A percentile compares a stretch with the other conserved stretches of the same genome.
These are phyloP conservation scores for Rhodotorula sp. DNA, from an alignment of 1,284 basidiomycete species.

Conservation along the genomic window DNA sequence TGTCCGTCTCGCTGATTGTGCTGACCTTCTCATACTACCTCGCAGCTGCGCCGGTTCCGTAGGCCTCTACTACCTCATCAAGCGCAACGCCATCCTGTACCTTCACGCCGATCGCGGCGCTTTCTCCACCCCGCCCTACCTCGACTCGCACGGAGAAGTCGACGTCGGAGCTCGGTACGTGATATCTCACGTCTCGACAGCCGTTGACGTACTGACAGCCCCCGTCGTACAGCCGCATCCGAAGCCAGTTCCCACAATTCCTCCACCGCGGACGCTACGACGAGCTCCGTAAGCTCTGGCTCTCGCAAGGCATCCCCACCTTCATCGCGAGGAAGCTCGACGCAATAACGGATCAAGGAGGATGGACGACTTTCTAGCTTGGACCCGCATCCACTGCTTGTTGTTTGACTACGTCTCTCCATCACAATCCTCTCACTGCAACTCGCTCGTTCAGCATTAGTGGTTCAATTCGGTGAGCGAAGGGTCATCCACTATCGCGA, in stretches of 20 bases:
- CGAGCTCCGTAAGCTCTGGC: conserved; percentile 85
- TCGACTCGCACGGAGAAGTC: conserved; percentile 92
- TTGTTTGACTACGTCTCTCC: not conserved
- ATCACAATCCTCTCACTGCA: not conserved
- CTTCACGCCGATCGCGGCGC: conserved; percentile 85
- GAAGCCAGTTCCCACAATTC: conserved; percentile 73
- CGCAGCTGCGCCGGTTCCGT: conserved; percentile 81
- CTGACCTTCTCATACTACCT: conserved; percentile 18
- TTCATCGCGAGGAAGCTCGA: conserved; percentile 87
- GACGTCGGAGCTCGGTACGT: conserved; percentile 85
- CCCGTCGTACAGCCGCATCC: conserved; percentile 56
- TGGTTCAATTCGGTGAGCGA: not conserved
- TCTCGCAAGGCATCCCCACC: conserved; percentile 85
- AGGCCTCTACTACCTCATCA: conserved; percentile 88
- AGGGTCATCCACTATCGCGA: not conserved
- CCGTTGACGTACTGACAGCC: not conserved
- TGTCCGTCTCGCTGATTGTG: no score
- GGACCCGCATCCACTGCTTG: not conserved
- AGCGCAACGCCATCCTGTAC: conserved; percentile 88
- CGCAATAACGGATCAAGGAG: conserved; percentile 76
- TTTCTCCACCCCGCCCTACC: conserved; percentile 84
- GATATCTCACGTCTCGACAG: not conserved
- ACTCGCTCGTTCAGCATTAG: not conserved
- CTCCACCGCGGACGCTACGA: conserved; percentile 85
- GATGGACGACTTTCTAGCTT: conserved; percentile 78